Evolutionary conservation across 768 basidiomycete genomes (phyloP), one percentile per base, ranked within the genome.

Genomic region (Mycena sanguinolenta): DNA sequence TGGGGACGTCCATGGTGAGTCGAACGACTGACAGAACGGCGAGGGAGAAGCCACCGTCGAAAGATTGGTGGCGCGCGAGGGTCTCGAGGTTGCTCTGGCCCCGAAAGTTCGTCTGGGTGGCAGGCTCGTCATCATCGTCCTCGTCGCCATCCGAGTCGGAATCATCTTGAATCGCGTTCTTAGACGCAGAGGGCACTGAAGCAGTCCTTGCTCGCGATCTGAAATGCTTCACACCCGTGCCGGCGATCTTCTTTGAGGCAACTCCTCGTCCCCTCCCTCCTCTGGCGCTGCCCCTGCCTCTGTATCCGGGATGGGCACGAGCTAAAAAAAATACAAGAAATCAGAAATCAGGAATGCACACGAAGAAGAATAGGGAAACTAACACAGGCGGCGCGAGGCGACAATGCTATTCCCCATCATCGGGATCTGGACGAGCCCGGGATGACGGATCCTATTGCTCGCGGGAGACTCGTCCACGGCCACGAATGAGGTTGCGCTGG

Each of bases 41-140:
- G 32, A 61, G 58, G 0, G 74, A 72, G 63, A 75, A 75, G 54
- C 71, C 58, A 25, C 71, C 74, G 50, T 72, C 69, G 61, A 75
- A 75, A 16, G 68, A 38, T 53, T 75, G 74, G 28, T 65, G 28
- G n/a, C 74, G 71, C 3, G 74, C 74, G 7, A 75, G 71, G 6
- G 16, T 52, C 23, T 75, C 71, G 46, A 75, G 59, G 16, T 34
- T 34, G 25, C 23, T 25, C 49, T 50, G 49, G 27, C 23, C 49
- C 34, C 14, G 55, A 38, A 36, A 44, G 46, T 68, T 71, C 52
- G 50, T 19, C 8, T 30, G 58, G 28, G 59, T 16, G 10, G 49
- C 53, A 34, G 44, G 8, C 8, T 38, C 49, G 10, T 25, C 50
- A 10, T 23, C 27, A 16, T 12, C 17, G 5, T 36, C 46, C 19